A percentile compares a stretch with the other conserved stretches of the same genome.
Evolutionary conservation across 2,329 filamentous ascomycete genomes (phyloP).

Genomic region (Paecilomyces dactylethromorphus): DNA sequence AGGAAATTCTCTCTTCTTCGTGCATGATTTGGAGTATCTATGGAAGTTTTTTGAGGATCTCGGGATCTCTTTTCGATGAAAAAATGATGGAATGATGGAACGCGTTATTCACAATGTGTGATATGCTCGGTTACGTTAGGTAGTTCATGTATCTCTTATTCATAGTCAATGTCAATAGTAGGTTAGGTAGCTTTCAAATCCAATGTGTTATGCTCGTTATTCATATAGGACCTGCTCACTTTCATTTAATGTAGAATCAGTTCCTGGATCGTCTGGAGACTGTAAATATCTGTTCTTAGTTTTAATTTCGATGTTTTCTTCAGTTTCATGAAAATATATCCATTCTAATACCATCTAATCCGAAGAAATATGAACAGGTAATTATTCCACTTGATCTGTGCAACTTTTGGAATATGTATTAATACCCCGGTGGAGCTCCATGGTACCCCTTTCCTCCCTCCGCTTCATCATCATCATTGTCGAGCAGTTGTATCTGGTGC

Average conservation of each 20-base stretch:
- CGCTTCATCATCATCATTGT: not conserved
- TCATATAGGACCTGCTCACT: too few relatives aligned
- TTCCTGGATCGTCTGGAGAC: too few relatives aligned
- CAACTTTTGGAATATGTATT: not conserved
- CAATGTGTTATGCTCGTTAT: too few relatives aligned
- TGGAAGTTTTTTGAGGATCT: not conserved
- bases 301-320: not conserved
- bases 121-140: not conserved
- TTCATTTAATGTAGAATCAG: too few relatives aligned
- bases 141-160: not conserved
- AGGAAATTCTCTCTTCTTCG: not conserved
- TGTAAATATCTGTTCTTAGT: too few relatives aligned
- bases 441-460: not conserved
- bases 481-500: slow-evolving; percentile 8
- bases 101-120: not conserved
- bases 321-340: not conserved
- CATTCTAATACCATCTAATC: not conserved
- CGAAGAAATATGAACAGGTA: not conserved
- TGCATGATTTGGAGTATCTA: not conserved
- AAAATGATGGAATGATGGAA: not conserved
- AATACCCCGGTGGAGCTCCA: not conserved
- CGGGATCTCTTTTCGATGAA: not conserved
- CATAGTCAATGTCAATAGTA: not conserved
- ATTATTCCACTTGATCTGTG: too few relatives aligned
- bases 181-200: too few relatives aligned